Percentiles rank a stretch among this genome's conserved stretches.
Evolutionary conservation across 768 basidiomycete genomes (phyloP).

Genomic region (Auriscalpium vulgare): DNA sequence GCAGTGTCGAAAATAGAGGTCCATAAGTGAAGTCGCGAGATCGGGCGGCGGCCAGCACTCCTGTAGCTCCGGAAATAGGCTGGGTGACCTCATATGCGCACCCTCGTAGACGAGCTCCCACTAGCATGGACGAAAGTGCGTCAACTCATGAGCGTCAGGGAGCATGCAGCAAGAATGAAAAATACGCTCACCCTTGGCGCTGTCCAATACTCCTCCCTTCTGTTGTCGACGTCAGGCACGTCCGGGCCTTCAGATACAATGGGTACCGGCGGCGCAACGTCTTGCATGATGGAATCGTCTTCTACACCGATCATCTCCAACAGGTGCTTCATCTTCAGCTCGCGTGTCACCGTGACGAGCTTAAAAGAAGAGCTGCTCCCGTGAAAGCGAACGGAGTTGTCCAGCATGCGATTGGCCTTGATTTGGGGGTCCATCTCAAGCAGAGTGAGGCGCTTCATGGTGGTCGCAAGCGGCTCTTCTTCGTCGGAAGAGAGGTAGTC

Average conservation of each 20-base stretch:
- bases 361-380: constrained; percentile 8
- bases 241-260: background rate
- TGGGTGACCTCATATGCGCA: constrained; percentile 23
- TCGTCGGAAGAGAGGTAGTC: background rate
- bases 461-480: background rate
- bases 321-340: constrained; percentile 2
- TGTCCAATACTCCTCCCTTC: constrained; percentile 11
- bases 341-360: constrained; percentile 5
- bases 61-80: constrained; percentile 26
- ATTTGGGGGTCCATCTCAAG: constrained; percentile 4
- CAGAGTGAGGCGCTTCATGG: constrained; percentile 8
- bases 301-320: constrained; percentile 1
- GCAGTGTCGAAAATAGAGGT: constrained; percentile 56
- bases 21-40: constrained; percentile 50
- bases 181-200: constrained; percentile 10
- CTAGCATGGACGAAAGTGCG: constrained; percentile 23
- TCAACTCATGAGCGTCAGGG: background rate
- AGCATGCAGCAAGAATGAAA: background rate
- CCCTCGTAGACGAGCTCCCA: constrained; percentile 56
- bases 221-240: background rate
- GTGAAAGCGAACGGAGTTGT: constrained; percentile 10
- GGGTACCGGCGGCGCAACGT: background rate
- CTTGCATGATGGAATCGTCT: background rate
- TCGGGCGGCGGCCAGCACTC: constrained; percentile 54
- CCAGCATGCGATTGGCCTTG: constrained; percentile 9